A percentile compares a stretch with the other conserved stretches of the same genome.
phyloP scores from a whole-genome alignment of 148 eudicot species.

The Heliamphora exappendiculata region DNA sequence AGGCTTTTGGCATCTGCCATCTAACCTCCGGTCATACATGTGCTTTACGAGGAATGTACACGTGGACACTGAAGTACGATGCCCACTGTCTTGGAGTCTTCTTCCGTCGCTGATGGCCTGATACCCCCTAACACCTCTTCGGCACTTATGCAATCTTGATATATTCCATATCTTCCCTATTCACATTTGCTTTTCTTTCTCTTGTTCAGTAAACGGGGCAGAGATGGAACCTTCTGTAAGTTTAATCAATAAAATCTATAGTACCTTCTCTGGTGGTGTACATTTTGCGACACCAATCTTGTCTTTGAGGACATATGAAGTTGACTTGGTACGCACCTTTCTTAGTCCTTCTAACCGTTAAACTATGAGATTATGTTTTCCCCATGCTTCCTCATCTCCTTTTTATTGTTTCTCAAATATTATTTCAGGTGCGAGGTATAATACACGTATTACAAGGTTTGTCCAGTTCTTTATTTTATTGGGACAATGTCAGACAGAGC shows the following conservation, averaged over 20 bases:
- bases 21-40: too few relatives aligned
- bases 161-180: not conserved
- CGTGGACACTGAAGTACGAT: too few relatives aligned
- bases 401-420: not conserved
- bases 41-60: too few relatives aligned
- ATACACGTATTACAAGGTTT: slow-evolving; percentile 74
- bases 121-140: not conserved
- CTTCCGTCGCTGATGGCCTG: too few relatives aligned
- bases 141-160: not conserved
- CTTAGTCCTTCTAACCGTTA: not conserved
- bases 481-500: slow-evolving; percentile 49
- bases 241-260: slow-evolving; percentile 47
- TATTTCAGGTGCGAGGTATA: slow-evolving; percentile 61
- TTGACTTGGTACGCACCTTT: slow-evolving; percentile 54
- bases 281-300: slow-evolving; percentile 55
- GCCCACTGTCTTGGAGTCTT: too few relatives aligned
- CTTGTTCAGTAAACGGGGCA: slow-evolving; percentile 12
- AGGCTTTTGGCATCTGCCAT: not conserved
- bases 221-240: slow-evolving; percentile 46
- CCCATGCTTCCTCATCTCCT: not conserved
- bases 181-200: not conserved
- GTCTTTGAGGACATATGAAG: slow-evolving; percentile 50
- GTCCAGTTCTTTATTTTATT: slow-evolving; percentile 55
- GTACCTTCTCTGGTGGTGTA: slow-evolving; percentile 30
- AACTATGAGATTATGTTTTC: not conserved